phyloP scores from a whole-genome alignment of 345 rosid genomes.

The Xanthoceras sorbifolium region DNA sequence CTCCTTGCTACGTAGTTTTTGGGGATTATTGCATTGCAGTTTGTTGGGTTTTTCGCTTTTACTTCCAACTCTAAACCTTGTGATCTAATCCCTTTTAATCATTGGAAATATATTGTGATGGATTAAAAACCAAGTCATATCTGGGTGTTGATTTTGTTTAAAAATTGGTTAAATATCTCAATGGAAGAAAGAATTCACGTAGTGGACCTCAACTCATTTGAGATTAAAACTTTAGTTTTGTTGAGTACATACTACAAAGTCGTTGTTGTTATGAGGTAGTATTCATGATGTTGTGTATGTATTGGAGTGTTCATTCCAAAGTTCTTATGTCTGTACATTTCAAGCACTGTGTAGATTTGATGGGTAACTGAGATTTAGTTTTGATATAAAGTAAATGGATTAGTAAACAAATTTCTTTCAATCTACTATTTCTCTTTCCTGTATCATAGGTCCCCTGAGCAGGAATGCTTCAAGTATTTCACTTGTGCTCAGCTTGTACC shows the following conservation, averaged over 20 bases:
- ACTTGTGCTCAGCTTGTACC: background rate
- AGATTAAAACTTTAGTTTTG: background rate
- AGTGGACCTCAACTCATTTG: background rate
- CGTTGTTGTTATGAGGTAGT: background rate
- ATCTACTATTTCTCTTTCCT: background rate
- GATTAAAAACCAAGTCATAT: background rate
- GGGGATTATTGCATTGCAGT: background rate
- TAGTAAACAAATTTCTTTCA: background rate
- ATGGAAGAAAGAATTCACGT: background rate
- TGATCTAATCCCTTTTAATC: background rate
- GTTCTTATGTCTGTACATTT: background rate
- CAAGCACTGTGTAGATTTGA: background rate
- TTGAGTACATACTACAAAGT: background rate
- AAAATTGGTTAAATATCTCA: background rate
- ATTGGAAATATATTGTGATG: background rate
- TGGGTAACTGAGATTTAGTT: background rate
- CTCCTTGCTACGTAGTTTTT: background rate
- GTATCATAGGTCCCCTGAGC: background rate
- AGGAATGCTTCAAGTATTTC: background rate
- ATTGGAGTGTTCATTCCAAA: background rate
- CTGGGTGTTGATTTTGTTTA: slow-evolving; percentile 3
- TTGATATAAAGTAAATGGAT: background rate
- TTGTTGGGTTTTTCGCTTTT: background rate
- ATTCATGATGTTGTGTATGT: background rate
- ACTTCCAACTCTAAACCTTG: background rate